phyloP scores from a whole-genome alignment of 2,329 filamentous ascomycete genomes.

The Pyrenophora seminiperda region DNA sequence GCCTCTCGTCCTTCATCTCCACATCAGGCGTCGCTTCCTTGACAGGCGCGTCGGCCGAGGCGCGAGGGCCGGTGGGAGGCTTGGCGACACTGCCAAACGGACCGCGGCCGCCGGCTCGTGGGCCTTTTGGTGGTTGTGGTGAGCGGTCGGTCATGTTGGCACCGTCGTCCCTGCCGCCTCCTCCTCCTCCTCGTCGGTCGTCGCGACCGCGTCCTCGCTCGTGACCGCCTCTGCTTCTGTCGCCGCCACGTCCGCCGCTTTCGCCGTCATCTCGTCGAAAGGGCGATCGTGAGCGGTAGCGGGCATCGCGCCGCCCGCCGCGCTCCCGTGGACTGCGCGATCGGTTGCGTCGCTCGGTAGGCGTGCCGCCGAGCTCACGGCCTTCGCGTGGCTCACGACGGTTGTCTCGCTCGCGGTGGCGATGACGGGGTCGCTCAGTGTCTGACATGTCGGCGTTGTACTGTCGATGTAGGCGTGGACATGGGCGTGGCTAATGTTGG shows the following conservation, averaged over 20 bases:
- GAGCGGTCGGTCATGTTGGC: slow-evolving; percentile 14
- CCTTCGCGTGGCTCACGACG: slow-evolving; percentile 27
- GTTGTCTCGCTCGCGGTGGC: slow-evolving; percentile 28
- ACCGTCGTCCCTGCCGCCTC: slow-evolving; percentile 19
- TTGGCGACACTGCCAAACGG: slow-evolving; percentile 13
- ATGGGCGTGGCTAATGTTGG: slow-evolving; percentile 4
- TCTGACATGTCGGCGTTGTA: slow-evolving; percentile 26
- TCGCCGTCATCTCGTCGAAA: slow-evolving; percentile 30
- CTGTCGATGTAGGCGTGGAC: too few species aligned
- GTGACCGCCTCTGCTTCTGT: slow-evolving; percentile 14
- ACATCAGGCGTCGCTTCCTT: slow-evolving; percentile 33
- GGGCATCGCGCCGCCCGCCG: slow-evolving; percentile 28
- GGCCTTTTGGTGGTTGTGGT: slow-evolving; percentile 36
- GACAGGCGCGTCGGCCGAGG: slow-evolving; percentile 1
- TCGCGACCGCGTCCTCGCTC: slow-evolving; percentile 20
- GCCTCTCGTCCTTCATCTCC: slow-evolving; percentile 35
- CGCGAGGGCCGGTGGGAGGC: slow-evolving; percentile 17
- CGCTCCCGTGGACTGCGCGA: slow-evolving; percentile 44
- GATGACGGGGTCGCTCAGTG: slow-evolving; percentile 33
- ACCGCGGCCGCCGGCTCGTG: slow-evolving; percentile 21
- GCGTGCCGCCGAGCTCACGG: slow-evolving; percentile 30
- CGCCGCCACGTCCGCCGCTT: slow-evolving; percentile 19
- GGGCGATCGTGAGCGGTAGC: slow-evolving; percentile 40
- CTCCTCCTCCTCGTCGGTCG: slow-evolving; percentile 19
- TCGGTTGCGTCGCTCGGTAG: slow-evolving; percentile 37